Conservation (phyloP, 2,329 filamentous ascomycete species). For the Sordariomycetes sp. region DNA sequence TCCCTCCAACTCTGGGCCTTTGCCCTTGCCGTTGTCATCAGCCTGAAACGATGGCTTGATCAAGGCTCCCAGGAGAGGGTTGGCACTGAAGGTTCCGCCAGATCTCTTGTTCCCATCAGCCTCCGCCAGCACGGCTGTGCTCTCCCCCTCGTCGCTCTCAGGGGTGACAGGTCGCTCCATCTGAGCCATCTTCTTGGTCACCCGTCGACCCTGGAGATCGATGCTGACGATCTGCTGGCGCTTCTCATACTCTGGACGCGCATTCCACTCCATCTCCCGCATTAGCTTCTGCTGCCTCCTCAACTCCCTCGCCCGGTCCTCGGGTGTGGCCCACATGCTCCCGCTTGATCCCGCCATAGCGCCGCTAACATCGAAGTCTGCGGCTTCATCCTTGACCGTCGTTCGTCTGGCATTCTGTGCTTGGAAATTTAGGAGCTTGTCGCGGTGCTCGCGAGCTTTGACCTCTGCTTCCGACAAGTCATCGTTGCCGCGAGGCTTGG, state of each 20-base stretch:
- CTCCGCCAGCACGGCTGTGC: constrained; percentile 20
- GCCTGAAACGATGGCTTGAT: constrained; percentile 57
- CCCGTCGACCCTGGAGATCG: constrained; percentile 68
- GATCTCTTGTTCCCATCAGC: constrained; percentile 21
- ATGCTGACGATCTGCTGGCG: constrained; percentile 76
- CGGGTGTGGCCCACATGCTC: constrained; percentile 72
- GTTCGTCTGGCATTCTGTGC: constrained; percentile 78
- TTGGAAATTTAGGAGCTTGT: constrained; percentile 74
- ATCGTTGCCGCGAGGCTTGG: constrained; percentile 27
- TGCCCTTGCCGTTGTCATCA: constrained; percentile 43
- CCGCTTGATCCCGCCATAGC: constrained; percentile 33
- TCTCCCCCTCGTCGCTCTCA: constrained; percentile 27
- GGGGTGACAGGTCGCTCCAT: constrained; percentile 49
- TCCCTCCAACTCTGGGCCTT: constrained; percentile 28
- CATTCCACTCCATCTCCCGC: constrained; percentile 79
- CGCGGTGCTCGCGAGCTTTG: constrained; percentile 68
- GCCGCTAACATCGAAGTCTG: constrained; percentile 45
- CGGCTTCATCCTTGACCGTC: constrained; percentile 76
- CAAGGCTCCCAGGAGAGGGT: constrained; percentile 56
- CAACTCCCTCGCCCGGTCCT: constrained; percentile 72
- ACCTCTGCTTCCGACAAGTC: constrained; percentile 46
- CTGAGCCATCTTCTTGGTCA: constrained; percentile 63
- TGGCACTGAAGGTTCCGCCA: constrained; percentile 58
- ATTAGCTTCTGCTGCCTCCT: constrained; percentile 79
- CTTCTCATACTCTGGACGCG: constrained; percentile 82